Conservation (phyloP, 106 monocot species). For the Ottelia alismoides region DNA sequence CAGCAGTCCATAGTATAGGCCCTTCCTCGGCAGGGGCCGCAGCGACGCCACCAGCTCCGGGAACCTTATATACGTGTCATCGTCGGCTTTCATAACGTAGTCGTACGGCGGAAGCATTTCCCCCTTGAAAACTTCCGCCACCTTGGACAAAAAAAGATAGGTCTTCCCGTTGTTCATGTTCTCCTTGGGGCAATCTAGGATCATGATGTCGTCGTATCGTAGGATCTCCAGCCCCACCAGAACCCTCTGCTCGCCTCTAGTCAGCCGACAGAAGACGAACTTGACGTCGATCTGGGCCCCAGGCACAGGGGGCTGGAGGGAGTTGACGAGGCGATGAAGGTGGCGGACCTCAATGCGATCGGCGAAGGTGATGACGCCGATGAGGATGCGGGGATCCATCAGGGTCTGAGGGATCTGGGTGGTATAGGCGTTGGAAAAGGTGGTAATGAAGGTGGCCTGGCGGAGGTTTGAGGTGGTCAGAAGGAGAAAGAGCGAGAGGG, state of each 20-base stretch:
- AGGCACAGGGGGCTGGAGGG: neutral
- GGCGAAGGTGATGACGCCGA: no score
- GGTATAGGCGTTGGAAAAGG: no score
- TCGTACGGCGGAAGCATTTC: neutral
- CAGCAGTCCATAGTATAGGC: conserved; percentile 1
- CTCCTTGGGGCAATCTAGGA: neutral
- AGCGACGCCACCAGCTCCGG: conserved; percentile 3
- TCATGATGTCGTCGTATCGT: conserved; percentile 2
- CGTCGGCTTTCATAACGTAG: no score
- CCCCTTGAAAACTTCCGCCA: neutral
- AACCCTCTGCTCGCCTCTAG: neutral
- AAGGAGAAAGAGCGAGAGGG: no score
- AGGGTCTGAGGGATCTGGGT: no score
- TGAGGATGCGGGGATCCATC: no score
- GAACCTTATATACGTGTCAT: neutral
- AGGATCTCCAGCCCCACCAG: conserved; percentile 1
- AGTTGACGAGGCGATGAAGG: neutral
- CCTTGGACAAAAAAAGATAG: neutral
- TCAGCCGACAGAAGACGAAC: conserved; percentile 1
- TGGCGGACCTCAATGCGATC: neutral
- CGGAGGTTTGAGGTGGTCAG: no score
- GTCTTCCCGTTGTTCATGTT: no score
- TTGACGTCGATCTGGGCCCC: conserved; percentile 1
- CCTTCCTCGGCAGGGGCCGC: neutral
- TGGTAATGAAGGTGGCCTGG: no score